These are phyloP conservation scores for Diaporthe sp. DNA, from an alignment of 2,329 filamentous ascomycete species.

Conservation along the genomic window DNA sequence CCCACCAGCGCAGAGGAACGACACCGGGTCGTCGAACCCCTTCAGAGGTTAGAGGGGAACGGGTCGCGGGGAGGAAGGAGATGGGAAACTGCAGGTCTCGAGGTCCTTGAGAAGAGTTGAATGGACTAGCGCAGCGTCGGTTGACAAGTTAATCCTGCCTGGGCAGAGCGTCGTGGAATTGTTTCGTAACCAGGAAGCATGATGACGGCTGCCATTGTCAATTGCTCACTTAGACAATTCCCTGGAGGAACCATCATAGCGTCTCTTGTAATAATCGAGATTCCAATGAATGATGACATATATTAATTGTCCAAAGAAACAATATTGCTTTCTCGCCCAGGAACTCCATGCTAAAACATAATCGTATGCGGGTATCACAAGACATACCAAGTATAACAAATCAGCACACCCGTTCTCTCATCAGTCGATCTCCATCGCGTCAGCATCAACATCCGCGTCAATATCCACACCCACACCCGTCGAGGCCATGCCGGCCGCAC, in stretches of 20 bases:
- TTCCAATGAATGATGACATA: conserved; percentile 20
- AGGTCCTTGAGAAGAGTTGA: not conserved
- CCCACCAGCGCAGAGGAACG: conserved; percentile 41
- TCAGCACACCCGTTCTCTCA: conserved; percentile 12
- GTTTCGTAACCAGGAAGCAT: not conserved
- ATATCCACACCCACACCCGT: conserved; percentile 46
- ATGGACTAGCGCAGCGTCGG: not conserved
- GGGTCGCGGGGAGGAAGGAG: conserved; percentile 40
- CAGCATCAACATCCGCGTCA: conserved; percentile 67
- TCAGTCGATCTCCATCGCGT: conserved; percentile 78
- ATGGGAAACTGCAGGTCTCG: conserved; percentile 20
- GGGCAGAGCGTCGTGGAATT: not conserved
- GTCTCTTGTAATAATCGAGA: conserved; percentile 25
- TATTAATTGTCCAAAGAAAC: not conserved
- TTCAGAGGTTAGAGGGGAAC: conserved; percentile 42
- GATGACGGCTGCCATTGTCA: not conserved
- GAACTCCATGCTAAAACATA: conserved; percentile 33
- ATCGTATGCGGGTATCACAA: conserved; percentile 44
- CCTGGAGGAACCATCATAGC: conserved; percentile 39
- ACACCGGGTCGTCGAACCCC: conserved; percentile 44
- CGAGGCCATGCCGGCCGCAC: conserved; percentile 5
- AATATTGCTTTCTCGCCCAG: too few species aligned
- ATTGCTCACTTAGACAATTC: conserved; percentile 30
- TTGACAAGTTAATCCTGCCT: not conserved
- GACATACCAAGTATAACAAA: conserved; percentile 4